Base-by-base conservation (phyloP, 176 grass and related monocot genomes). In the Pontederia paniculata region DNA sequence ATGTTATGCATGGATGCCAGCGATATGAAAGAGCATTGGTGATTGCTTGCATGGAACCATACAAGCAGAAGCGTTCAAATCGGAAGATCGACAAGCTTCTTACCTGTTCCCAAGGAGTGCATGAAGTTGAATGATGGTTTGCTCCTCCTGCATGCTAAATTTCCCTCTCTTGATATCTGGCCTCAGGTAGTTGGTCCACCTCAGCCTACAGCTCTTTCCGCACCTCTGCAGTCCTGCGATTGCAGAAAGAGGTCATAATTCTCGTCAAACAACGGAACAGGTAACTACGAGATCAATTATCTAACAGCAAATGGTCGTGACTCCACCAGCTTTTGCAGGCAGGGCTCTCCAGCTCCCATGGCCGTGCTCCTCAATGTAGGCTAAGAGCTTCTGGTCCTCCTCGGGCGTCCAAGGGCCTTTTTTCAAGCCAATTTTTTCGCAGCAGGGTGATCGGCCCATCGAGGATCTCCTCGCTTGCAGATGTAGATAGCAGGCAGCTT, bases 91-190 rank as follows among this genome's bases (percentile, higher is more conserved):
- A 2, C 28, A 2, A 37, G 28, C 28, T 37, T 37, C 7, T 50
- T n/a, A 63, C 60, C 60, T 63, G 60, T 63, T 63, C 9, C 60
- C 60, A 14, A 63, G 60, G 19, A 63, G 60, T 9, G 60, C 60
- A 22, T 63, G 60, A 14, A 63, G 60, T 19, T 63, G 60, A 44
- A 63, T 63, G 60, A 63, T 63, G 60, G 60, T 63, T 44, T 63
- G 60, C 60, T 63, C 60, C 60, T 63, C 60, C 60, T 63, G 60
- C 42, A 48, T 10, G 21, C 60, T 63, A 10, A 63, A 63, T 10
- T 63, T 20, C 19, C 60, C 60, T 14, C 60, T 63, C 44, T 63
- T 63, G 60, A 63, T 63, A 21, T 63, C 60, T 12, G 60, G 60
- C 20, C 60, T 17, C 9, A 63, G 44, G 60, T 63, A 63, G 9